A percentile compares a stretch with the other conserved stretches of the same genome.
These are phyloP conservation scores for Fusarium tjaetaba DNA, from an alignment of 2,329 filamentous ascomycete genomes.

Conservation along the genomic window DNA sequence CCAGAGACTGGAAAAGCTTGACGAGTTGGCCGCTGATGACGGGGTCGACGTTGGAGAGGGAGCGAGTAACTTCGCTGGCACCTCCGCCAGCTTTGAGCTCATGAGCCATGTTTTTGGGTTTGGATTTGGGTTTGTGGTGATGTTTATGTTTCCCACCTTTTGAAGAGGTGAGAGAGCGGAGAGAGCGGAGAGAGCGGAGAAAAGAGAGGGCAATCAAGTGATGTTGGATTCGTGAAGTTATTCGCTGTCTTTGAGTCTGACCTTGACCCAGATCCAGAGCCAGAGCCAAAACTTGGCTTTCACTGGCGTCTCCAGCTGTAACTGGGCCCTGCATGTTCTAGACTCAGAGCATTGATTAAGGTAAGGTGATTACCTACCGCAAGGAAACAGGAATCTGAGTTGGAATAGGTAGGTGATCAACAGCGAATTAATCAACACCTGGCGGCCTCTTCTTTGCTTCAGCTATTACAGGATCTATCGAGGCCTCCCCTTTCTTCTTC, in stretches of 20 bases:
- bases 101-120: slow-evolving; percentile 23
- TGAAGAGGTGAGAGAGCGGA: slow-evolving; percentile 6
- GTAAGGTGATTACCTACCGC: too few relatives aligned
- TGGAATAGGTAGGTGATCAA: neutral
- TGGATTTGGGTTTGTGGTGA: neutral
- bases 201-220: slow-evolving; percentile 29
- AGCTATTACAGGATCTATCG: neutral
- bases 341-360: neutral
- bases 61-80: slow-evolving; percentile 53
- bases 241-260: slow-evolving; percentile 27
- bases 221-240: slow-evolving; percentile 35
- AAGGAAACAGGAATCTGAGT: neutral
- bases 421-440: neutral
- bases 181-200: slow-evolving; percentile 28
- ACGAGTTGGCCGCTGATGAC: slow-evolving; percentile 55
- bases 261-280: neutral
- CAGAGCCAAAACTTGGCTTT: slow-evolving; percentile 1
- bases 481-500: neutral
- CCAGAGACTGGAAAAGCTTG: slow-evolving; percentile 58
- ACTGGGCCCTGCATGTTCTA: slow-evolving; percentile 33
- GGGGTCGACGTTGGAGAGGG: slow-evolving; percentile 54
- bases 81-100: slow-evolving; percentile 58
- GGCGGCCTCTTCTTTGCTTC: neutral
- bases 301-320: slow-evolving; percentile 4
- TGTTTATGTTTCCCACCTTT: neutral